These are phyloP conservation scores for Thelonectria rubi DNA, from an alignment of 2,329 filamentous ascomycete species.

Conservation along the genomic window DNA sequence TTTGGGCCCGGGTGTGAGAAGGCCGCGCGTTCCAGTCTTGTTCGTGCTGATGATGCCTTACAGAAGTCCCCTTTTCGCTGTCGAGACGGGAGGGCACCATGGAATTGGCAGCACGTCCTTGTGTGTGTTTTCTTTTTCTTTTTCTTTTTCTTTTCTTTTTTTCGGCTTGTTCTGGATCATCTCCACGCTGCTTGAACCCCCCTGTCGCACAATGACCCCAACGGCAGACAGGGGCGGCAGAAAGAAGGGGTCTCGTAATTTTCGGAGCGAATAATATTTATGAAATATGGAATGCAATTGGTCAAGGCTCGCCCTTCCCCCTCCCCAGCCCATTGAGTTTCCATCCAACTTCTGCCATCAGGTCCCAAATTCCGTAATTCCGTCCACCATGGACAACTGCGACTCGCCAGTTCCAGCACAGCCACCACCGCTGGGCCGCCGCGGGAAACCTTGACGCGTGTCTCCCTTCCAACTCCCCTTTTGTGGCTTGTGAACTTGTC, in stretches of 20 bases:
- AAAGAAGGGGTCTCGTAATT: background rate
- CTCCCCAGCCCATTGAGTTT: background rate
- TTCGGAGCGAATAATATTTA: background rate
- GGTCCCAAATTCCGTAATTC: no score
- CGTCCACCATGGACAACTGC: background rate
- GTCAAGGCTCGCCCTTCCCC: no score
- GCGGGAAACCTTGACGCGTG: background rate
- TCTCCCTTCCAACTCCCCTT: background rate
- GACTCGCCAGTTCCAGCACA: conserved; percentile 4
- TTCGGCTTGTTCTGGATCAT: conserved; percentile 14
- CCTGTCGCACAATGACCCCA: background rate
- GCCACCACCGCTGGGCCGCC: background rate
- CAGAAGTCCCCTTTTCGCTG: background rate
- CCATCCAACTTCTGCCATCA: background rate
- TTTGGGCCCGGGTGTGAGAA: background rate
- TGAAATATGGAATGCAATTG: background rate
- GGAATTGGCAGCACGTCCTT: background rate
- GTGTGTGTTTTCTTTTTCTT: conserved; percentile 2
- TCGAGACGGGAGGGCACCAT: background rate
- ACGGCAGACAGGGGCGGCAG: background rate
- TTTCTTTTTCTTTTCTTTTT: conserved; percentile 4
- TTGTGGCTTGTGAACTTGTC: background rate
- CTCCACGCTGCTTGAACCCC: background rate
- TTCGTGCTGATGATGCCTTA: no score
- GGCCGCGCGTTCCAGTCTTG: background rate